Conservation (phyloP, 2,329 filamentous ascomycete genomes). For the Verruconis gallopava region DNA sequence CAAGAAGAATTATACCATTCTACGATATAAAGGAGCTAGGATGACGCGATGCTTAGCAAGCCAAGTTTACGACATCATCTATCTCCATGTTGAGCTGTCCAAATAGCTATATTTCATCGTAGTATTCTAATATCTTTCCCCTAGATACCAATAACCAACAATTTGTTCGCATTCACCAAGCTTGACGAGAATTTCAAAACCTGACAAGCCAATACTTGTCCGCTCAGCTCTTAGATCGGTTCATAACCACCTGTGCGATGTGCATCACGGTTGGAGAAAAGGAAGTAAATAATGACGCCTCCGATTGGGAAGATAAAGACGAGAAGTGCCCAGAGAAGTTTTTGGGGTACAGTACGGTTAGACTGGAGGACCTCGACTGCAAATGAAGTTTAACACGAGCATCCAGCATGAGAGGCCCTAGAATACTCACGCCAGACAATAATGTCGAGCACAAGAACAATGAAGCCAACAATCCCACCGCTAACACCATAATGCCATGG, state of each 20-base stretch:
- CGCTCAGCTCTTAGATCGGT: too few relatives aligned
- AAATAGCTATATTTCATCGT: too few relatives aligned
- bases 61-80: too few relatives aligned
- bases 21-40: too few relatives aligned
- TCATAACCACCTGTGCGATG: constrained; percentile 47
- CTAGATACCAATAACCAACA: too few relatives aligned
- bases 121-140: too few relatives aligned
- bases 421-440: constrained; percentile 45
- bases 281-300: constrained; percentile 49
- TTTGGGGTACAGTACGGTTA: constrained; percentile 43
- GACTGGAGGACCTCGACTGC: constrained; percentile 53
- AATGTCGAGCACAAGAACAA: constrained; percentile 49
- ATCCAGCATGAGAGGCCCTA: not conserved
- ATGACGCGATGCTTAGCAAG: too few relatives aligned
- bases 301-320: constrained; percentile 53
- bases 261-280: constrained; percentile 48
- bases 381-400: not conserved
- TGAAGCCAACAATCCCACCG: constrained; percentile 48
- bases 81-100: too few relatives aligned
- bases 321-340: constrained; percentile 49
- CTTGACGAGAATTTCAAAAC: too few relatives aligned
- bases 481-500: constrained; percentile 48
- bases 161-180: too few relatives aligned
- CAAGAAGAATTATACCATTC: too few relatives aligned
- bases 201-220: too few relatives aligned